These are phyloP conservation scores for Fusarium tuaranense DNA, from an alignment of 2,329 filamentous ascomycete species.

Conservation along the genomic window DNA sequence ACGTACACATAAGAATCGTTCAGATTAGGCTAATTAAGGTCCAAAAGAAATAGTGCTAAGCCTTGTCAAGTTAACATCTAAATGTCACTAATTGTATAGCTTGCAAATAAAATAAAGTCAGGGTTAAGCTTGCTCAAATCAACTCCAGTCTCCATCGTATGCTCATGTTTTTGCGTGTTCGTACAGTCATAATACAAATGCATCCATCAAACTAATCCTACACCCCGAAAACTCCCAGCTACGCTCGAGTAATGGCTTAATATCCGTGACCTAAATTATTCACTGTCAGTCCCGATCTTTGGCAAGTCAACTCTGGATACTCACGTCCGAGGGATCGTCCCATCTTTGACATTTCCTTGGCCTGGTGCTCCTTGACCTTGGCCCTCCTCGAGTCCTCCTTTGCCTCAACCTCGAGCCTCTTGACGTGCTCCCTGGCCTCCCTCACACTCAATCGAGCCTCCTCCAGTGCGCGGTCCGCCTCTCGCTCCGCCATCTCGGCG, in stretches of 20 bases:
- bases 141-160: neutral
- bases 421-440: conserved; percentile 73
- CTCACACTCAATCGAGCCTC: conserved; percentile 69
- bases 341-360: conserved; percentile 73
- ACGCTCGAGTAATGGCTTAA: neutral
- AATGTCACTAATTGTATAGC: too few species aligned
- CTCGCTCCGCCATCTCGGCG: conserved; percentile 72
- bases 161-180: conserved; percentile 16
- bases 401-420: conserved; percentile 72
- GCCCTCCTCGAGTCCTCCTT: conserved; percentile 72
- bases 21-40: too few species aligned
- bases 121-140: neutral
- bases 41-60: too few species aligned
- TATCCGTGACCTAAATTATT: conserved; percentile 25
- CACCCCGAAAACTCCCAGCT: neutral
- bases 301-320: conserved; percentile 43
- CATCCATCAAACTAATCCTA: neutral
- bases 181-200: conserved; percentile 18
- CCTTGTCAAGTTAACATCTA: too few species aligned
- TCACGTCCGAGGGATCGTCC: conserved; percentile 77
- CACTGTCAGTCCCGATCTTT: neutral
- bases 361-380: conserved; percentile 76
- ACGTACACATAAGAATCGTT: too few species aligned
- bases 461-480: conserved; percentile 73
- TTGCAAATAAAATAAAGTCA: neutral